Conservation (phyloP, 2,329 filamentous ascomycete species). For the Fonsecaea erecta region DNA sequence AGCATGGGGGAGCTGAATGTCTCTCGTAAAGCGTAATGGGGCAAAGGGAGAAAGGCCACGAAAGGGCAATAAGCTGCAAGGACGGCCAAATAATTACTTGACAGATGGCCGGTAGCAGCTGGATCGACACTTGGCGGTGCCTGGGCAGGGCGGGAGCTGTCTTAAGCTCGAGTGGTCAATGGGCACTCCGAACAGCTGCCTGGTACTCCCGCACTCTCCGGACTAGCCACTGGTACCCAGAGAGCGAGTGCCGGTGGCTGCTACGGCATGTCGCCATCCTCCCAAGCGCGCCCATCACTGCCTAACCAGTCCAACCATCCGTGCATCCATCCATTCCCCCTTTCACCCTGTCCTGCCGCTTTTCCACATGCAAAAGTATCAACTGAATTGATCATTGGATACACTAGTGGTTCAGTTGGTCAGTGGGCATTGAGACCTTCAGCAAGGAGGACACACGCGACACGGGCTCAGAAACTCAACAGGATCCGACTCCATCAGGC, state of each 20-base stretch:
- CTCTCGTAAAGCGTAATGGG: conserved; percentile 5
- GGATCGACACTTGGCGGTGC: background rate
- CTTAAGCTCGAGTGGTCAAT: background rate
- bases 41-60: conserved; percentile 5
- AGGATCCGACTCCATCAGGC: conserved; percentile 11
- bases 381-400: conserved; percentile 11
- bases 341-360: background rate
- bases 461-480: background rate
- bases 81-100: conserved; percentile 9
- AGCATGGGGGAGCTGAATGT: background rate
- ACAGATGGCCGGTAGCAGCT: conserved; percentile 18
- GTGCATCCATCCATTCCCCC: conserved; percentile 9
- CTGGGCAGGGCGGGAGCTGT: background rate
- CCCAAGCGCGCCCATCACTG: background rate
- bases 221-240: background rate
- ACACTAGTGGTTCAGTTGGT: conserved; percentile 5
- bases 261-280: conserved; percentile 13
- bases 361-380: background rate
- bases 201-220: background rate
- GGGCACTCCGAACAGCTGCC: background rate
- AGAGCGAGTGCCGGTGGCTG: background rate
- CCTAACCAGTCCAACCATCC: background rate
- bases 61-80: conserved; percentile 12
- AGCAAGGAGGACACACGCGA: conserved; percentile 18
- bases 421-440: conserved; percentile 10